Evolutionary conservation across 768 basidiomycete genomes (phyloP), one percentile per base, ranked within the genome.

Genomic region (Cytidiella melzeri): DNA sequence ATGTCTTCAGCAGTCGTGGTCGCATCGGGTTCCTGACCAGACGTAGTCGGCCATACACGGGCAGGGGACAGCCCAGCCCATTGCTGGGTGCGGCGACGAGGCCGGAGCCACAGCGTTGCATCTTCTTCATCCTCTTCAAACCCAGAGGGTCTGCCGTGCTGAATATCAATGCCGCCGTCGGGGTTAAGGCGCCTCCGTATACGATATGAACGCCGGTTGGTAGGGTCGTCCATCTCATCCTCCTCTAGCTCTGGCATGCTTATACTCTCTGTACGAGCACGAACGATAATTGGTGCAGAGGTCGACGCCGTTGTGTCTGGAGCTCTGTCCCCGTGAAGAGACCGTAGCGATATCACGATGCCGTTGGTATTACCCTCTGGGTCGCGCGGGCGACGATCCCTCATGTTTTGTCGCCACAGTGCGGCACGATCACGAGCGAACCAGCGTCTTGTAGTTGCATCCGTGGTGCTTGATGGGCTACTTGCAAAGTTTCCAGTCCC

Each of bases 141-240:
- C 30, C 15, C 30, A n/a, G 30, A 34, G 9, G 30, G 15, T 15
- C 30, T 15, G 30, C 30, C 30, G 15, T 34, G n/a, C n/a, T 34
- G 30, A 15, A 15, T 7, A 15, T 7, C 30, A 15, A 15, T 53
- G 21, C 57, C 57, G 1, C 57, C 57, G 43, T 58, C 59, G 4
- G 53, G 43, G 37, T 56, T 60, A 20, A 51, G 41, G 12, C 52
- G 38, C 4, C 55, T 51, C 18, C 55, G 52, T 7, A 58, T 49
- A 21, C 55, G 53, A 37, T 57, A 56, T 34, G 30, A 34, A 34
- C 30, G 30, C 15, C 30, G 7, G 41, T 45, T 48, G 6, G 53
- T 41, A 24, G 25, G 27, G 23, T 43, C 48, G 19, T 23, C 24
- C 20, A 41, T 26, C 9, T 46, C 34, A 36, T 42, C 36, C 47